Base-by-base conservation (phyloP, 805 yeast species). In the Zygosaccharomyces bailii region DNA sequence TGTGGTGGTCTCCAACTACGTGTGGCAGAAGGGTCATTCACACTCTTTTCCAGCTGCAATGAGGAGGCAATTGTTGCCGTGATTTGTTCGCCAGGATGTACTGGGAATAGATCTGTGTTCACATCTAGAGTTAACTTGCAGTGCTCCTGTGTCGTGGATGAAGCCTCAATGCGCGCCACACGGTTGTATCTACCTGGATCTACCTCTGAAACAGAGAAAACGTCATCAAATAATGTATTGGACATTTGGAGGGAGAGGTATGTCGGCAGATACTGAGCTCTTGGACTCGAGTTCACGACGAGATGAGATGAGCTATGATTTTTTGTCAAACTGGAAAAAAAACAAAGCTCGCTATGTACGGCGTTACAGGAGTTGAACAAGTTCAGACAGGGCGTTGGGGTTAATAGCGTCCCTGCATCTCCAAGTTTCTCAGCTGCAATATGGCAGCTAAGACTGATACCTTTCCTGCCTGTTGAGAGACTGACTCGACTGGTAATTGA, bases 181-280 rank as follows among this genome's bases (percentile, higher is more conserved):
- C 85, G 87, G 75, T 88, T 95, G 73, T 91, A 91, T 63, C 96
- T 81, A 38, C 87, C 96, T 25, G 83, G 68, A 62, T 91, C 98
- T 39, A 86, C 82, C 34, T 90, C 80, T 50, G 84, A 82, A 57
- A 93, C 82, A 51, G 80, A 80, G 72, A 91, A 93, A 61, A 90
- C 82, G 68, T 91, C 98, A 67, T 93, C 97, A 66, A 93, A 93
- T 53, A 93, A 76, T 29, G 91, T 84, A 60, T 84, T 65, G 29
- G 85, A 76, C 87, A 80, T 79, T 49, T 44, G 50, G 4, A n/a
- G 18, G 39, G 39, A 13, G 1, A 3, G 5, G 29, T 2, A 11
- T n/a, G 8, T 10, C 19, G 31, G 7, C 8, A 11, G 31, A n/a
- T n/a, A n/a, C n/a, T n/a, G n/a, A n/a, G n/a, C n/a, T n/a, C n/a